Conservation (phyloP, 495 filamentous ascomycete species). For the Tuber indicum region DNA sequence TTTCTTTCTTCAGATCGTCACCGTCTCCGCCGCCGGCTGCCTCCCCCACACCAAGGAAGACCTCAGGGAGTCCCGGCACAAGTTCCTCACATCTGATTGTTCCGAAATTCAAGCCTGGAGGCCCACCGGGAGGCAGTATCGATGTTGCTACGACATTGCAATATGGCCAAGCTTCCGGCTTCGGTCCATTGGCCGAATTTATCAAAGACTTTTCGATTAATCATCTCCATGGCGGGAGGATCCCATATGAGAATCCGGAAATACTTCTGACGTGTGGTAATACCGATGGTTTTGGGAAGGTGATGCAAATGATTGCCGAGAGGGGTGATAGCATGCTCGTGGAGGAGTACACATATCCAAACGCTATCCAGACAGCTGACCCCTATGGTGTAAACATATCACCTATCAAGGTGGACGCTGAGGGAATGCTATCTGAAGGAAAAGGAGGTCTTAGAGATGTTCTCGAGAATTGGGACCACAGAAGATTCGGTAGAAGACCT, state of each 20-base stretch:
- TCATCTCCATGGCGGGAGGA: slow-evolving; percentile 64
- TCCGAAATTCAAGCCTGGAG: slow-evolving; percentile 56
- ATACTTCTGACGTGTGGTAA: slow-evolving; percentile 69
- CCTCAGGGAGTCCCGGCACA: not conserved
- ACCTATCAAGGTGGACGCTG: slow-evolving; percentile 65
- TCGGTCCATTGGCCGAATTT: slow-evolving; percentile 67
- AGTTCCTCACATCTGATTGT: slow-evolving; percentile 56
- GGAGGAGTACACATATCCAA: slow-evolving; percentile 74
- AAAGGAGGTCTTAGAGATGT: slow-evolving; percentile 69
- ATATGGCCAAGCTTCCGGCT: slow-evolving; percentile 73
- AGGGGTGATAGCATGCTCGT: slow-evolving; percentile 61
- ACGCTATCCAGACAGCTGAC: slow-evolving; percentile 57
- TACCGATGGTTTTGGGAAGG: slow-evolving; percentile 79
- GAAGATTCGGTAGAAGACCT: slow-evolving; percentile 61
- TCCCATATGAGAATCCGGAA: slow-evolving; percentile 70
- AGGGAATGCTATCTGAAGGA: slow-evolving; percentile 65
- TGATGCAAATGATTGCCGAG: slow-evolving; percentile 59
- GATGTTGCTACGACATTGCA: slow-evolving; percentile 78
- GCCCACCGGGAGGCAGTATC: slow-evolving; percentile 55
- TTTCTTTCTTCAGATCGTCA: slow-evolving; percentile 29
- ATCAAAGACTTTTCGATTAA: slow-evolving; percentile 69
- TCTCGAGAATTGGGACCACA: slow-evolving; percentile 70
- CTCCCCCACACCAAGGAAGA: not conserved
- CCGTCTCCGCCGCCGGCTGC: slow-evolving; percentile 29
- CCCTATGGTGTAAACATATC: slow-evolving; percentile 67